A percentile compares a stretch with the other conserved stretches of the same genome.
Conservation (phyloP, 352 stramenopile species). For the Pythium chondricola region DNA sequence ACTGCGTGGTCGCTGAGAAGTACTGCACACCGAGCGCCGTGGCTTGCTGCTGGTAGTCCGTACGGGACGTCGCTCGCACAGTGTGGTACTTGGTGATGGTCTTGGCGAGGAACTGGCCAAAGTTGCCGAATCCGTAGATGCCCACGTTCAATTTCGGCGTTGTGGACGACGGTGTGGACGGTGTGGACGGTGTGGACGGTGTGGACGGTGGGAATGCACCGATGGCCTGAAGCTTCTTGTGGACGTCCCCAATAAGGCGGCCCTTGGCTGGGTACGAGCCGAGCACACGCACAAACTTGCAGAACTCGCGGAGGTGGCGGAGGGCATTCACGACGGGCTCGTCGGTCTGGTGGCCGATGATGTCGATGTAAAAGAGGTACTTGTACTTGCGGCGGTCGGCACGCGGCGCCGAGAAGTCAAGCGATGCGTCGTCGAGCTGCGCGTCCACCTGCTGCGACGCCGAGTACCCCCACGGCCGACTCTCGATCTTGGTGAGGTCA, state of each 20-base stretch:
- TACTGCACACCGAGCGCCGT: slow-evolving; percentile 50
- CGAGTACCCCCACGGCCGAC: slow-evolving; percentile 49
- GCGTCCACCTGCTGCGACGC: slow-evolving; percentile 44
- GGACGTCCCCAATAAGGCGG: slow-evolving; percentile 46
- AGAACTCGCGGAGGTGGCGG: slow-evolving; percentile 73
- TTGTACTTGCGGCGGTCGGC: slow-evolving; percentile 57
- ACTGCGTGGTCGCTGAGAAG: slow-evolving; percentile 53
- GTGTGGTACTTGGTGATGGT: slow-evolving; percentile 90
- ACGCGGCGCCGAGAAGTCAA: slow-evolving; percentile 24
- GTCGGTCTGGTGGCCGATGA: slow-evolving; percentile 59
- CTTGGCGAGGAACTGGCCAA: slow-evolving; percentile 97
- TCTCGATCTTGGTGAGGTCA: slow-evolving; percentile 73
- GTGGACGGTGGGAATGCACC: slow-evolving; percentile 23
- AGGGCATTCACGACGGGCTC: slow-evolving; percentile 66
- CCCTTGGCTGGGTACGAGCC: slow-evolving; percentile 80
- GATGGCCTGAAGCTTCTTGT: slow-evolving; percentile 42
- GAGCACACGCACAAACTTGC: slow-evolving; percentile 79
- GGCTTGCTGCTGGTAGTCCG: slow-evolving; percentile 70
- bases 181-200: neutral
- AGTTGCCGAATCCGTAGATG: slow-evolving; percentile 96
- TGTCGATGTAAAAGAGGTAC: slow-evolving; percentile 75
- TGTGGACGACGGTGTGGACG: slow-evolving; percentile 13
- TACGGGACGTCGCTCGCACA: slow-evolving; percentile 83
- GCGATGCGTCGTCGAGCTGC: slow-evolving; percentile 18
- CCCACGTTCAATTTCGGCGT: slow-evolving; percentile 88